phyloP scores from a whole-genome alignment of 345 rosid species.

The Corchorus olitorius region DNA sequence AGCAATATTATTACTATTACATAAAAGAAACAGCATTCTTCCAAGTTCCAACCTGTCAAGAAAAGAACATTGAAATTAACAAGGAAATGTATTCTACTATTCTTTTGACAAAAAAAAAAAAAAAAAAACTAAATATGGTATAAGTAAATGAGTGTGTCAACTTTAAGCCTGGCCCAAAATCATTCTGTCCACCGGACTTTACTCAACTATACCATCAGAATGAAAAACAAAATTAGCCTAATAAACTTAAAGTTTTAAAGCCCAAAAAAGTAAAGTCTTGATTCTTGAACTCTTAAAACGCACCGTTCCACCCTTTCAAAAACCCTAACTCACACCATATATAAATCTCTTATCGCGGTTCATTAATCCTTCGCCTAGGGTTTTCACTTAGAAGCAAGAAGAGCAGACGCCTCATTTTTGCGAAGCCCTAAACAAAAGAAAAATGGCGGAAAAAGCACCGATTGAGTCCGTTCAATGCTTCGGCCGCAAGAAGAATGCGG shows the following conservation, averaged over 20 bases:
- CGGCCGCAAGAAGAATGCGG: conserved; percentile 85
- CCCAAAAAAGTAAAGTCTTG: not conserved
- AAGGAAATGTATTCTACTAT: too few species aligned
- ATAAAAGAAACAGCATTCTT: too few species aligned
- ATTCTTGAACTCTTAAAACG: not conserved
- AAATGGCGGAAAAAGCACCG: conserved; percentile 16
- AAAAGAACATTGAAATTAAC: too few species aligned
- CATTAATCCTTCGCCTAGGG: conserved; percentile 13
- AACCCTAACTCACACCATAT: not conserved
- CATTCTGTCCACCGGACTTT: too few species aligned
- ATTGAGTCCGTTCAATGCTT: conserved; percentile 71
- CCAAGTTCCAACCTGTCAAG: too few species aligned
- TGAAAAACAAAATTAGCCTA: not conserved
- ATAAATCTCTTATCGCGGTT: not conserved
- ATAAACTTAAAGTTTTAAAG: too few species aligned
- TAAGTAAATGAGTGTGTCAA: too few species aligned
- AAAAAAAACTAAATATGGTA: too few species aligned
- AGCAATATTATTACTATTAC: too few species aligned
- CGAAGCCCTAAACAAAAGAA: not conserved
- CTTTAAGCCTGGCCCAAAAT: too few species aligned
- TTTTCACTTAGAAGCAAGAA: not conserved
- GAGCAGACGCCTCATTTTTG: not conserved
- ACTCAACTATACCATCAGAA: too few species aligned
- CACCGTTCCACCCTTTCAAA: not conserved
- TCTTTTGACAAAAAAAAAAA: too few species aligned